Conservation (phyloP, 805 yeast species). For the Zygosaccharomyces siamensis region DNA sequence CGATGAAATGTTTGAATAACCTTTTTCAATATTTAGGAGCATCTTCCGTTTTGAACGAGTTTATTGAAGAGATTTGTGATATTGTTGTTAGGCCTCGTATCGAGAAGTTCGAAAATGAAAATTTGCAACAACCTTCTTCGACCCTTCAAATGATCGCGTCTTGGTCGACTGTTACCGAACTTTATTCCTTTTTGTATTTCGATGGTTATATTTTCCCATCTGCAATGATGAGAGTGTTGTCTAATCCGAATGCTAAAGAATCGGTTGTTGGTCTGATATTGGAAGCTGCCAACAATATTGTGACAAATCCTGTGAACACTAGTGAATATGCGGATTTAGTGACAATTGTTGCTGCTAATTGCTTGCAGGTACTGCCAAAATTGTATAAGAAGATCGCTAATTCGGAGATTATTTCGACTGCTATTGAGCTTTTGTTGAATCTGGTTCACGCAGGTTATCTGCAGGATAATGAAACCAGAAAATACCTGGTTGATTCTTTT, state of each 20-base stretch:
- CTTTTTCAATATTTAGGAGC: conserved; percentile 53
- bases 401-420: conserved; percentile 46
- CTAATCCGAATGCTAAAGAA: conserved; percentile 57
- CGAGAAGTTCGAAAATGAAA: conserved; percentile 63
- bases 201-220: conserved; percentile 52
- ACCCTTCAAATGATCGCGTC: conserved; percentile 58
- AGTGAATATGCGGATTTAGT: conserved; percentile 47
- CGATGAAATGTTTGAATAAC: conserved; percentile 57
- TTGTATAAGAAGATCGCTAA: conserved; percentile 39
- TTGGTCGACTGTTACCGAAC: conserved; percentile 47
- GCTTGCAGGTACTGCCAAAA: conserved; percentile 47
- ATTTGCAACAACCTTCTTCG: conserved; percentile 78
- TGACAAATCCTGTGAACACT: conserved; percentile 38
- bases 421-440: conserved; percentile 46
- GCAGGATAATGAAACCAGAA: conserved; percentile 49
- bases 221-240: conserved; percentile 53
- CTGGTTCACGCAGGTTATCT: conserved; percentile 57
- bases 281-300: conserved; percentile 47
- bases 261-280: conserved; percentile 54
- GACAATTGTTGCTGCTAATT: conserved; percentile 53
- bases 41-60: conserved; percentile 51
- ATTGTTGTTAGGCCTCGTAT: conserved; percentile 62
- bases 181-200: conserved; percentile 48
- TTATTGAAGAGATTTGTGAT: conserved; percentile 47
- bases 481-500: conserved; percentile 51